Evolutionary conservation across 495 filamentous ascomycete species (phyloP), one percentile per base, ranked within the genome.

Genomic region (Penicillium cinerascens): DNA sequence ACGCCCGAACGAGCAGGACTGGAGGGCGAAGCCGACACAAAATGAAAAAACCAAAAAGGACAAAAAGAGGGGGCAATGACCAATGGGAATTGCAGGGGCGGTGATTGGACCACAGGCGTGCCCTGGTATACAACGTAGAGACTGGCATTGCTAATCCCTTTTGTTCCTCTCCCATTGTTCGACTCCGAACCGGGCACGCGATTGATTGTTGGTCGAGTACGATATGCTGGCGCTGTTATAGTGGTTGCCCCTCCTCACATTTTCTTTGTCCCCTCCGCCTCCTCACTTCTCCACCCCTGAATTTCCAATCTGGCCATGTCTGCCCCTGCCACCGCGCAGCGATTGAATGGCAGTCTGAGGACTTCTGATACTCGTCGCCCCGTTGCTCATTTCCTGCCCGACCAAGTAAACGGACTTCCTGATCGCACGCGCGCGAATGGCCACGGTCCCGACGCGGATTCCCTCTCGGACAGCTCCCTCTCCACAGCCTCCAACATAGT

Each of bases 371-470:
- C 39, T 23, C 53, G 46, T 49, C 50, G 55, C 42, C 55, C 61
- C 13, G 65, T 68, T 42, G 58, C 64, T 22, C 60, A 61, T 36
- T 54, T 67, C 49, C 39, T 63, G 6, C 47, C 56, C 18, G 54
- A 59, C 9, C 47, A 47, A 40, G 42, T 47, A 13, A 52, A 54
- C 56, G 55, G 47, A 35, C 52, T 59, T 29, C 53, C 55, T 17
- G 45, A 44, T 35, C 55, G 26, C n/a, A 45, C 59, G 22, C 42
- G 42, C n/a, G 49, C 44, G 26, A 54, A 63, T 35, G 58, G 56
- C 26, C 51, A 55, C 50, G 58, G 56, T 1, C 27, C 47, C n/a
- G 52, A 57, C 29, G 52, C 58, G 21, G 51, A 52, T 18, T 54
- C 52, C 51, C 61, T 63, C 50, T 60, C 61, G 42, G 40, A 48